Base-by-base conservation (phyloP, 805 yeast species). In the Candida taoyuanica region DNA sequence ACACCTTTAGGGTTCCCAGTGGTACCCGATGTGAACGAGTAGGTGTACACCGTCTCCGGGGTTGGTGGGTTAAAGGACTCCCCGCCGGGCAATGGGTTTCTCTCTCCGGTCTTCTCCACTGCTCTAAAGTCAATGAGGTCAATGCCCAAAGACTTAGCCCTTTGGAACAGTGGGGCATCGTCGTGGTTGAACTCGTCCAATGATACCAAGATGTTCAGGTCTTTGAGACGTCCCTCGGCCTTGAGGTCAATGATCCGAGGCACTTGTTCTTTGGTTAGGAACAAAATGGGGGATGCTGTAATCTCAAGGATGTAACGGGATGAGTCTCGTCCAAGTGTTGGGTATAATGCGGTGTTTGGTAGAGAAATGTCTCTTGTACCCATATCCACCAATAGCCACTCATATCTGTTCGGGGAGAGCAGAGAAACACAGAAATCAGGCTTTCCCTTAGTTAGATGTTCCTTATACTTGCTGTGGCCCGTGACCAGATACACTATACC, bases 1-100 rank as follows among this genome's bases (percentile, higher is more conserved):
- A 78, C 88, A 31, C 89, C 89, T 56, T 81, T 81, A 20, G 89
- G 89, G 27, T 71, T 58, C 3, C 87, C 86, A 2, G 88, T 80
- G 3, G 89, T 81, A 16, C 89, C 88, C 0, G 85, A 78, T 3
- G 88, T 82, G 57, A 81, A 81, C 9, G 81, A 78, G 36, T 81
- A 73, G 5, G 87, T 78, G 53, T 76, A 77, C 6, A 69, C 34
- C 14, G 71, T 68, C 11, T 73, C 68, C 2, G 78, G 72, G 1
- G 54, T 61, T 12, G 85, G 83, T 8, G 76, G 75, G 32, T 59
- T 54, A 43, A 32, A 55, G 28, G 42, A 34, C 21, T 41, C 44
- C 3, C 40, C 37, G 6, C 50, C 38, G 31, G 73, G 63, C 31
- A 59, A 50, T 39, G 74, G 70, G 34, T 73, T 65, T 42, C 72